Evolutionary conservation across 2,329 filamentous ascomycete species (phyloP), one percentile per base, ranked within the genome.

Genomic region (Calonectria hongkongensis): DNA sequence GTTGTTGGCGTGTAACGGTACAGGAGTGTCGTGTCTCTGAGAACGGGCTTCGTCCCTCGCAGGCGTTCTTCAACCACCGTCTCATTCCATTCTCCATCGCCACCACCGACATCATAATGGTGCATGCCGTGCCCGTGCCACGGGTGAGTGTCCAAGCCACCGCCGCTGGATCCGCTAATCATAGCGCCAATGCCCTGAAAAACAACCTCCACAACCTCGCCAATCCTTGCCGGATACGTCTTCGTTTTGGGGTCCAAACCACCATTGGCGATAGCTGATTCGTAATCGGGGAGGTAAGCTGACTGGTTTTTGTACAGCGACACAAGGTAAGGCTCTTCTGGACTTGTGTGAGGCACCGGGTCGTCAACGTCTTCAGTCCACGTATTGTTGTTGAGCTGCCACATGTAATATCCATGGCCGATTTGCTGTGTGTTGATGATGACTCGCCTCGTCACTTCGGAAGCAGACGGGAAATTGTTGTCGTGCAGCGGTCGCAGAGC

Each of bases 1-100:
- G 54, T 60, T 18, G n/a, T 60, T 13, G 54, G 54, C 54, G 54
- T 60, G 36, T 60, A 60, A 33, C 54, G 54, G 21, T 60, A 60
- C 54, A 60, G 15, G 10, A 60, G 13, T 6, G 54, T 60, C 33
- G 54, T 60, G 15, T 60, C 54, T 8, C 54, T 27, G 30, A 60
- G n/a, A 3, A 60, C 54, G 2, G 54, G 54, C 13, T 41, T 60
- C 9, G 33, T 41, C 4, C 54, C 54, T 21, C 41, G 21, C 13
- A 60, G 36, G 1, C 36, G 54, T 39, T 60, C 33, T 25, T 60
- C 54, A 15, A 41, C 54, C 13, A 15, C 36, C 0, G 33, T 18
- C 16, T 36, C 33, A 9, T 18, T 43, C 54, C 54, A 60, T 25
- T 41, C 54, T 18, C 54, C 54, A 16, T 60, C 21, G 13, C 54